Percentiles rank a stretch among this genome's conserved stretches.
These are phyloP conservation scores for Paecilomyces niveus DNA, from an alignment of 2,329 filamentous ascomycete genomes.

Conservation along the genomic window DNA sequence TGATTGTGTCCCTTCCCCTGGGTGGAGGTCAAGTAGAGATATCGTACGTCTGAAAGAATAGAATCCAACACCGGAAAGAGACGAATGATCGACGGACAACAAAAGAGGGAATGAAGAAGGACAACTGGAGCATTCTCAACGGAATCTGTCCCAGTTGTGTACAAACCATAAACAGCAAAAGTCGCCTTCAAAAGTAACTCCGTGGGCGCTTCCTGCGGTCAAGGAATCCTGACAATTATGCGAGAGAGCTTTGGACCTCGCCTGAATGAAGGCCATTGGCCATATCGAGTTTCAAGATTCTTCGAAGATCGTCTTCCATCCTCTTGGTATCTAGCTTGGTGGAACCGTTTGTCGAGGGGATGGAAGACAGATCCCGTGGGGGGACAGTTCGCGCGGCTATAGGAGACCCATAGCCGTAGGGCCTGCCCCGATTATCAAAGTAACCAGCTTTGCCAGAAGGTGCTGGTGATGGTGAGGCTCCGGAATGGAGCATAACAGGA, in stretches of 20 bases:
- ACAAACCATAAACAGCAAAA: background rate
- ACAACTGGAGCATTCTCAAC: background rate
- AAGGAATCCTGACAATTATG: conserved; percentile 11
- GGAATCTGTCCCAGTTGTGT: background rate
- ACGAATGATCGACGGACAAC: conserved; percentile 1
- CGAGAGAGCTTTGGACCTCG: conserved; percentile 27
- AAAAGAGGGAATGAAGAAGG: background rate
- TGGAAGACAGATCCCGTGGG: conserved; percentile 14
- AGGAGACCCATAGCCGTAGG: conserved; percentile 15
- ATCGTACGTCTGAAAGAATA: conserved; percentile 7
- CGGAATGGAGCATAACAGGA: conserved; percentile 8
- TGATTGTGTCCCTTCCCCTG: background rate
- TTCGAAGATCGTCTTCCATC: conserved; percentile 43
- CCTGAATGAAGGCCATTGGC: conserved; percentile 19
- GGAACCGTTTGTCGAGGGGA: conserved; percentile 14
- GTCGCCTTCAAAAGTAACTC: background rate
- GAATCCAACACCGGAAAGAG: conserved; percentile 4
- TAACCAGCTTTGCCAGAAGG: conserved; percentile 16
- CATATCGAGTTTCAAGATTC: conserved; percentile 40
- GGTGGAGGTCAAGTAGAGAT: conserved; percentile 7
- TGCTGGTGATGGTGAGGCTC: conserved; percentile 12
- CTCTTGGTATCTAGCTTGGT: conserved; percentile 33
- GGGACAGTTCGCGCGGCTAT: conserved; percentile 14
- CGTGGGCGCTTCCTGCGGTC: background rate
- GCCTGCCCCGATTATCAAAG: conserved; percentile 6